Conservation (phyloP, 2,329 filamentous ascomycete species). For the Aureobasidium sp. region DNA sequence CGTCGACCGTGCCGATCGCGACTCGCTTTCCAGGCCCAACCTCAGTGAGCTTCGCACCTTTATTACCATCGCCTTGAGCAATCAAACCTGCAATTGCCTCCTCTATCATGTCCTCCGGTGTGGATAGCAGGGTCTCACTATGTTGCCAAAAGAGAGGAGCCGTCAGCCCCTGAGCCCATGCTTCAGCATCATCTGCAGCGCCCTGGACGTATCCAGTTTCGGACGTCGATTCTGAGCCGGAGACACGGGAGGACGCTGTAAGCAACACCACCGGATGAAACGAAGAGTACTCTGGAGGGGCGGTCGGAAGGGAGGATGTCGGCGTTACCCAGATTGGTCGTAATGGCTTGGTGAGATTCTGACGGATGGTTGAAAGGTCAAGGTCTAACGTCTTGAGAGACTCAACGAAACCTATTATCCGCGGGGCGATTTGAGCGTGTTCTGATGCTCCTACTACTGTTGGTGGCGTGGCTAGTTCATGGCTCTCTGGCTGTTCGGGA, state of each 20-base stretch:
- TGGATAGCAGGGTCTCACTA: constrained; percentile 48
- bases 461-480: constrained; percentile 61
- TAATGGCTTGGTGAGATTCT: constrained; percentile 60
- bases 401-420: constrained; percentile 49
- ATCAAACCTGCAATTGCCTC: constrained; percentile 40
- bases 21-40: constrained; percentile 34
- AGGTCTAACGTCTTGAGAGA: constrained; percentile 52
- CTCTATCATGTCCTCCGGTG: constrained; percentile 57
- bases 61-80: constrained; percentile 15
- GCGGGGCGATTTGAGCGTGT: constrained; percentile 64
- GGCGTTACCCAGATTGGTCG: constrained; percentile 74
- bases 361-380: constrained; percentile 46
- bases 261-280: constrained; percentile 74
- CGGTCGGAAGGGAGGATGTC: constrained; percentile 44
- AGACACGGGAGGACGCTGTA: constrained; percentile 68
- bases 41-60: constrained; percentile 22
- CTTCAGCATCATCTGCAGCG: constrained; percentile 89
- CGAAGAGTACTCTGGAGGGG: constrained; percentile 42
- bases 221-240: constrained; percentile 54
- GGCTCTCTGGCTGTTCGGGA: constrained; percentile 40
- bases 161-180: constrained; percentile 78
- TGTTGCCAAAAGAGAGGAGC: constrained; percentile 73
- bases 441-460: constrained; percentile 66
- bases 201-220: constrained; percentile 83
- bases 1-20: constrained; percentile 31